Conservation (phyloP, 805 yeast genomes). For the Cyberlindnera maritima region DNA sequence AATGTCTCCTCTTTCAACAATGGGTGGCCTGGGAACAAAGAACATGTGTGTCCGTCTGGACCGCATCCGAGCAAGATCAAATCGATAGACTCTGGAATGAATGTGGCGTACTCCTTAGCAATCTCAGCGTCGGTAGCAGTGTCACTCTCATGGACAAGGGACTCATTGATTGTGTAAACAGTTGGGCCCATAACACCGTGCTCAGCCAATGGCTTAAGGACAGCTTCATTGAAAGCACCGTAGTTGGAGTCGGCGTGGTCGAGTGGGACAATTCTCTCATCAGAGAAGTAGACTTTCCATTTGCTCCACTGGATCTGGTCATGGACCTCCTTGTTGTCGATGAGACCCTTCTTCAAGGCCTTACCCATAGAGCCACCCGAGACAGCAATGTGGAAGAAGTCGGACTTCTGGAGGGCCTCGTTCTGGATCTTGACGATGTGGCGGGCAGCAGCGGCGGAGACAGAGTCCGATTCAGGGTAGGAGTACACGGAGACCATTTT, state of each 20-base stretch:
- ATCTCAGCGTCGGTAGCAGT: conserved; percentile 46
- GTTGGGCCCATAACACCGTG: conserved; percentile 46
- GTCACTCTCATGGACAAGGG: conserved; percentile 54
- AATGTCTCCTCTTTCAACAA: conserved; percentile 53
- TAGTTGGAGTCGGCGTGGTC: conserved; percentile 83
- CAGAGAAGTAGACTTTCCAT: conserved; percentile 85
- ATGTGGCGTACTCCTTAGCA: conserved; percentile 60
- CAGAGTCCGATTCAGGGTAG: conserved; percentile 52
- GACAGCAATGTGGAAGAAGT: conserved; percentile 68
- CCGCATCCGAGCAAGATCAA: conserved; percentile 84
- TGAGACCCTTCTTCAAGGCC: conserved; percentile 59
- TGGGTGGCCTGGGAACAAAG: conserved; percentile 82
- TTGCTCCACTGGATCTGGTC: conserved; percentile 57
- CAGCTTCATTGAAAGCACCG: conserved; percentile 65
- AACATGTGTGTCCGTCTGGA: conserved; percentile 95
- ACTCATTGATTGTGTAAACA: conserved; percentile 63
- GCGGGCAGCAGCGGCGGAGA: conserved; percentile 65
- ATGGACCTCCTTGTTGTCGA: conserved; percentile 49
- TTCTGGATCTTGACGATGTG: conserved; percentile 62
- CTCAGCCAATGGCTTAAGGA: conserved; percentile 36
- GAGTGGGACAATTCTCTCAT: conserved; percentile 86
- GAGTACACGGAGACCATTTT: conserved; percentile 36
- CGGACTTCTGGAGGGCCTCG: conserved; percentile 44
- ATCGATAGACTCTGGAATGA: conserved; percentile 57
- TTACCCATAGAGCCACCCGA: conserved; percentile 91